phyloP scores from a whole-genome alignment of 139 green algal species.

The Coelastrella sp. region DNA sequence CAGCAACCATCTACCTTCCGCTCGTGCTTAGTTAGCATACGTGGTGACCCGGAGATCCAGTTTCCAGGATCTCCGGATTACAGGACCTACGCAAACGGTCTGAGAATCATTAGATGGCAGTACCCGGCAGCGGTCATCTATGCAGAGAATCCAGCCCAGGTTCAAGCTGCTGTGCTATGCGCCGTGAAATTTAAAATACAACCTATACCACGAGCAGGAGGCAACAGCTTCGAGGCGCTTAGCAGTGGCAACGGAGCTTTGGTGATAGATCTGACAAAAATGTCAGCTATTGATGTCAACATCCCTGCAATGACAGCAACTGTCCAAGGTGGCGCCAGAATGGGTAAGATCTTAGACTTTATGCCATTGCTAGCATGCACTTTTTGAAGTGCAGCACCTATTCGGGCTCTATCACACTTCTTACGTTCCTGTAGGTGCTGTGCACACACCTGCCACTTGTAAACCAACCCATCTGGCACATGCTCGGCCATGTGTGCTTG shows the following conservation, averaged over 20 bases:
- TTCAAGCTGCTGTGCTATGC: constrained; percentile 38
- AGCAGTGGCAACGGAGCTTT: constrained; percentile 20
- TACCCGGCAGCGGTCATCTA: constrained; percentile 18
- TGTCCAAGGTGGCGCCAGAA: constrained; percentile 12
- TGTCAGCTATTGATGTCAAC: background rate
- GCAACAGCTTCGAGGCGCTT: constrained; percentile 38
- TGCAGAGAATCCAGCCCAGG: background rate
- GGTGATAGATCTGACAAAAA: constrained; percentile 34
- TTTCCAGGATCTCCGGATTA: constrained; percentile 21
- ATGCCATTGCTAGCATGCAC: no score
- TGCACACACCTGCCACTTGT: no score
- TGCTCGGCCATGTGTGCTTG: no score
- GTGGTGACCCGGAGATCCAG: background rate
- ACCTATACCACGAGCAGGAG: constrained; percentile 29
- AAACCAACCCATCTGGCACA: no score
- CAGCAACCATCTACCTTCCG: background rate
- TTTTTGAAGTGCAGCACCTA: no score
- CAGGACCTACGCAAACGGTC: constrained; percentile 17
- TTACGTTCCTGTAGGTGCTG: no score
- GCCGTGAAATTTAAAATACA: background rate
- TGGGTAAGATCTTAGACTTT: background rate
- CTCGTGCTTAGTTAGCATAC: background rate
- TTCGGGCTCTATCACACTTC: no score
- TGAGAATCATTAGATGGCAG: constrained; percentile 22
- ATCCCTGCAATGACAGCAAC: background rate